Conservation (phyloP, 1,139 yeast genomes). For the Candida sanyaensis region DNA sequence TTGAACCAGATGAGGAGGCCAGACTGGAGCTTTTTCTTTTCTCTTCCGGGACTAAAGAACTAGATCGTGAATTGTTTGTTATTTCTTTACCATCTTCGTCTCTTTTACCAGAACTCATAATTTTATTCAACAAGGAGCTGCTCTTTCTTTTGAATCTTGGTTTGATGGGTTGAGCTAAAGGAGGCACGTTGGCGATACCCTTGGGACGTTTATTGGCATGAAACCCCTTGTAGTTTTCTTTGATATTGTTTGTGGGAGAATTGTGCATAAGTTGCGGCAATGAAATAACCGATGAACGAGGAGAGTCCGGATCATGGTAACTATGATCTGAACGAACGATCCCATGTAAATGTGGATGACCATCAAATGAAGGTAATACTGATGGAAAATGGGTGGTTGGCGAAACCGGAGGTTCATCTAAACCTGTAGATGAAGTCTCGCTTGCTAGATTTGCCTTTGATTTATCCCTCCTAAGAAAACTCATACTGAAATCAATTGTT, state of each 20-base stretch:
- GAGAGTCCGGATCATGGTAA: conserved; percentile 22
- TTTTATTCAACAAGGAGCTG: conserved; percentile 47
- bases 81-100: conserved; percentile 13
- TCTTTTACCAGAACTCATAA: conserved; percentile 48
- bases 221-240: conserved; percentile 49
- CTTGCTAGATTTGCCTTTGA: conserved; percentile 22
- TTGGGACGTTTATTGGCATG: conserved; percentile 41
- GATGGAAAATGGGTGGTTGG: conserved; percentile 13
- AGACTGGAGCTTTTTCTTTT: conserved; percentile 17
- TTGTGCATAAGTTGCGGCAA: conserved; percentile 14
- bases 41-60: conserved; percentile 8
- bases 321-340: not conserved
- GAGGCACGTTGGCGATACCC: conserved; percentile 41
- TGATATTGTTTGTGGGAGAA: conserved; percentile 12
- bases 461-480: conserved; percentile 32
- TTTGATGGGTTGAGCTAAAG: conserved; percentile 51
- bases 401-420: conserved; percentile 14
- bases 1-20: conserved; percentile 17
- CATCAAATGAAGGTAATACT: not conserved
- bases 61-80: conserved; percentile 1
- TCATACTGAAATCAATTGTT: conserved; percentile 18
- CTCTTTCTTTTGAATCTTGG: conserved; percentile 50
- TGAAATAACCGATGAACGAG: conserved; percentile 24
- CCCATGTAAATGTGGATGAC: not conserved
- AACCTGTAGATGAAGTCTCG: conserved; percentile 11